These are phyloP conservation scores for Naganishia cerealis DNA, from an alignment of 1,284 basidiomycete genomes.

Conservation along the genomic window DNA sequence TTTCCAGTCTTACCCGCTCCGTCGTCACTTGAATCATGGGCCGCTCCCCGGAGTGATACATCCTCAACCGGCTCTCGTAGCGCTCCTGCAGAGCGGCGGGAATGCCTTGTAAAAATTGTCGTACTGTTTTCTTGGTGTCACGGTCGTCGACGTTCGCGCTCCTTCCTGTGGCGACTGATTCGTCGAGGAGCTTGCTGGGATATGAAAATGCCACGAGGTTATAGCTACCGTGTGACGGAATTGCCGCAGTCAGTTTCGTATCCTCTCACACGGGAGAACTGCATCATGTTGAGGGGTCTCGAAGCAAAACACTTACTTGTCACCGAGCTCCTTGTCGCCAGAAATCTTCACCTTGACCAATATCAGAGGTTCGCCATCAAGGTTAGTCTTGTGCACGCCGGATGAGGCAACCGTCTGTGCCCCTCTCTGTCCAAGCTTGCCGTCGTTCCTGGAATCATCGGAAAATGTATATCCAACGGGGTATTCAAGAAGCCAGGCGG, in stretches of 20 bases:
- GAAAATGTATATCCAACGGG: slow-evolving; percentile 26
- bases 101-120: not conserved
- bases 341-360: slow-evolving; percentile 15
- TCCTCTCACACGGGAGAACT: not conserved
- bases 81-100: slow-evolving; percentile 8
- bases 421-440: not conserved
- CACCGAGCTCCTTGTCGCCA: slow-evolving; percentile 9
- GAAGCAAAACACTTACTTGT: not conserved
- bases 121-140: not conserved
- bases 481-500: slow-evolving; percentile 21
- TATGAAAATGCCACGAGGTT: slow-evolving; percentile 22
- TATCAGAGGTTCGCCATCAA: slow-evolving; percentile 20
- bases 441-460: not conserved
- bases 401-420: not conserved
- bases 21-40: slow-evolving; percentile 6
- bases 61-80: not conserved
- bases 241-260: not conserved
- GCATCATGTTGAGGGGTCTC: not conserved
- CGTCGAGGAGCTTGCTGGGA: slow-evolving; percentile 9
- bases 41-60: not conserved
- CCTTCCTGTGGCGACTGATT: not conserved
- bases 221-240: slow-evolving; percentile 2
- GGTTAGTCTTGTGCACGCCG: slow-evolving; percentile 7
- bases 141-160: no score
- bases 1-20: slow-evolving; percentile 22